Evolutionary conservation across 225 moss, liverwort and hornwort species (phyloP).

Genomic region (Rhytidiadelphus loreus): DNA sequence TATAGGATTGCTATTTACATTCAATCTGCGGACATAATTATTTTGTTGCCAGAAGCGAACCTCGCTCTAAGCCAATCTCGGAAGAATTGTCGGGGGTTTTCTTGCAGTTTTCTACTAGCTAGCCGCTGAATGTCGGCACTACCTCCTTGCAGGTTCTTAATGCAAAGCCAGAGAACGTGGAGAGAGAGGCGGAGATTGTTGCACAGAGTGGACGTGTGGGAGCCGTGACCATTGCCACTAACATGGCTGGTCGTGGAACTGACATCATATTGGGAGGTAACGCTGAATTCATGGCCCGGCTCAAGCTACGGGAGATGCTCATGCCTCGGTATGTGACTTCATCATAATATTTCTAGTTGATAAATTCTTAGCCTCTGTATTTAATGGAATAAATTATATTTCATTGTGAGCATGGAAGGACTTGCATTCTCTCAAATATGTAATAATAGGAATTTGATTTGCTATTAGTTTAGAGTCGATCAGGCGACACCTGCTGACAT

Average conservation of each 20-base stretch:
- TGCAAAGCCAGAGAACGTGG: slow-evolving; percentile 94
- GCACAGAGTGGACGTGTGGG: slow-evolving; percentile 93
- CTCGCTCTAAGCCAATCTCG: neutral
- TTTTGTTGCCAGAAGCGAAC: neutral
- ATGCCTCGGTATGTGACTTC: slow-evolving; percentile 64
- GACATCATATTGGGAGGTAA: slow-evolving; percentile 97
- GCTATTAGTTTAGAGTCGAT: neutral
- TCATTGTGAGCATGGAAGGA: neutral
- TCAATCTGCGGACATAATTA: neutral
- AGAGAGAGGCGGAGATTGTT: slow-evolving; percentile 95
- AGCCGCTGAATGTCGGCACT: neutral
- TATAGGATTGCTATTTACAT: neutral
- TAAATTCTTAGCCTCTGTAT: neutral
- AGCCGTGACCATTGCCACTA: slow-evolving; percentile 91
- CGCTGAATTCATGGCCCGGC: slow-evolving; percentile 90
- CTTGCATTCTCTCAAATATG: neutral
- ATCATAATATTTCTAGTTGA: neutral
- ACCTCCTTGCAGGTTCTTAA: slow-evolving; percentile 60
- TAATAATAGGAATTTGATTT: neutral
- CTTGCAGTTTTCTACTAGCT: neutral
- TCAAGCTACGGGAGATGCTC: slow-evolving; percentile 87
- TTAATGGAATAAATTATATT: neutral
- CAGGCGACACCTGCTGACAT: neutral
- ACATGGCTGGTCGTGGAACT: slow-evolving; percentile 99
- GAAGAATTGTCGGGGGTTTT: neutral